Percentiles rank a stretch among this genome's conserved stretches.
Conservation (phyloP, 192 early-diverging fungal species). For the Gaertneriomyces semiglobifer region DNA sequence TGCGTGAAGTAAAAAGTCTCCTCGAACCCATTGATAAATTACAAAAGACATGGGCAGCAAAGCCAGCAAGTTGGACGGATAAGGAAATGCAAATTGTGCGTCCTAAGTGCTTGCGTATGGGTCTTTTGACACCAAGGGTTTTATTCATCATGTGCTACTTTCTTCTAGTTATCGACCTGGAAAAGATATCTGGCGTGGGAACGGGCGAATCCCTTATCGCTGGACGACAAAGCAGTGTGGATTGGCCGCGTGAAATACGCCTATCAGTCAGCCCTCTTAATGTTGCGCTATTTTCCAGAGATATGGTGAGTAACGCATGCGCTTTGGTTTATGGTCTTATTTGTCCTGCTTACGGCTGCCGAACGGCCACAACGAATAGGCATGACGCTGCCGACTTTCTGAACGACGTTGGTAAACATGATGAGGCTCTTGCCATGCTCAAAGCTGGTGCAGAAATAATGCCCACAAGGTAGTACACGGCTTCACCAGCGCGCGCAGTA, state of each 20-base stretch:
- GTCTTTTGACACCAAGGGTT: background rate
- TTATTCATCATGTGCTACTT: background rate
- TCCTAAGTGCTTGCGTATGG: conserved; percentile 1
- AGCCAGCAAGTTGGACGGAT: conserved; percentile 77
- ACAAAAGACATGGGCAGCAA: conserved; percentile 59
- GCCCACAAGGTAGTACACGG: conserved; percentile 56
- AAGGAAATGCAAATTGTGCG: conserved; percentile 55
- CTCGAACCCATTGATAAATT: conserved; percentile 71
- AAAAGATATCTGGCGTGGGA: conserved; percentile 92
- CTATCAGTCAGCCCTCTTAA: conserved; percentile 82
- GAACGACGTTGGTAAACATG: conserved; percentile 32
- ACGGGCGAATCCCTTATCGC: conserved; percentile 73
- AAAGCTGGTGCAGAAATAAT: conserved; percentile 66
- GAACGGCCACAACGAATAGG: background rate
- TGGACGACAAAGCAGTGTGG: conserved; percentile 61
- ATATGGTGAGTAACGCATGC: conserved; percentile 64
- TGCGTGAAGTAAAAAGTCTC: conserved; percentile 74
- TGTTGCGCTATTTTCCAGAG: conserved; percentile 82
- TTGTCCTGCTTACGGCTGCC: too few species aligned
- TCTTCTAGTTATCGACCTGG: conserved; percentile 66
- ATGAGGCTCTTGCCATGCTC: conserved; percentile 64
- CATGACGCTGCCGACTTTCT: conserved; percentile 33
- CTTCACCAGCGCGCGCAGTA: background rate
- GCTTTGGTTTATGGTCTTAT: background rate
- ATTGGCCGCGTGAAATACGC: conserved; percentile 74